These are phyloP conservation scores for Scytalidium lignicola DNA, from an alignment of 2,329 filamentous ascomycete species.

Conservation along the genomic window DNA sequence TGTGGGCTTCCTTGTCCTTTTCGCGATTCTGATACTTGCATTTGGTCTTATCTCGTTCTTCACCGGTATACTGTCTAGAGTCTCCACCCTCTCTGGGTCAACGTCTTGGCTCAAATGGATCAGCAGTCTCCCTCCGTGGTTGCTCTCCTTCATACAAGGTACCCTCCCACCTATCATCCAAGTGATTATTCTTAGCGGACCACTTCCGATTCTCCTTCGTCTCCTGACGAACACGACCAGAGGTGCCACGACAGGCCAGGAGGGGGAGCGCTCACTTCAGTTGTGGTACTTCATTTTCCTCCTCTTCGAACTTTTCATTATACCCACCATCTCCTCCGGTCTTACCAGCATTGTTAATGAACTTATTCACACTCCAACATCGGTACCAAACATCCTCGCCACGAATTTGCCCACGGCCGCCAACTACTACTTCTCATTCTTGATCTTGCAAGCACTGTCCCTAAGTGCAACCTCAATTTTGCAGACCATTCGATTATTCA, in stretches of 20 bases:
- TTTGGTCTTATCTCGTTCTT: conserved; percentile 14
- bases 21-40: conserved; percentile 9
- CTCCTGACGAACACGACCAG: conserved; percentile 18
- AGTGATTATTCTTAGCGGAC: conserved; percentile 21
- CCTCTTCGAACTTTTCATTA: conserved; percentile 18
- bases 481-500: conserved; percentile 7
- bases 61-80: conserved; percentile 12
- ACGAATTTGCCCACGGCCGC: conserved; percentile 20
- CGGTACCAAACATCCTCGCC: conserved; percentile 17
- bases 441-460: conserved; percentile 16
- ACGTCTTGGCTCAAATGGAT: conserved; percentile 14
- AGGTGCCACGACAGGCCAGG: conserved; percentile 18
- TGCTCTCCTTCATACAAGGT: conserved; percentile 14
- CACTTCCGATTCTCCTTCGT: conserved; percentile 17
- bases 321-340: conserved; percentile 20
- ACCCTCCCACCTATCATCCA: conserved; percentile 18
- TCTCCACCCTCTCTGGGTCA: conserved; percentile 11
- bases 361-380: conserved; percentile 12
- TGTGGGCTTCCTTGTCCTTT: conserved; percentile 10
- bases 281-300: conserved; percentile 23
- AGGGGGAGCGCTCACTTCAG: conserved; percentile 18
- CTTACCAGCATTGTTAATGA: conserved; percentile 23
- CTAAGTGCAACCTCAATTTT: conserved; percentile 7
- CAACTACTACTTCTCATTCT: conserved; percentile 24
- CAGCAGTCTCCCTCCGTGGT: conserved; percentile 10